Percentiles rank a stretch among this genome's conserved stretches.
phyloP scores from a whole-genome alignment of 208 protist genomes.

The Trichomonas vaginalis region DNA sequence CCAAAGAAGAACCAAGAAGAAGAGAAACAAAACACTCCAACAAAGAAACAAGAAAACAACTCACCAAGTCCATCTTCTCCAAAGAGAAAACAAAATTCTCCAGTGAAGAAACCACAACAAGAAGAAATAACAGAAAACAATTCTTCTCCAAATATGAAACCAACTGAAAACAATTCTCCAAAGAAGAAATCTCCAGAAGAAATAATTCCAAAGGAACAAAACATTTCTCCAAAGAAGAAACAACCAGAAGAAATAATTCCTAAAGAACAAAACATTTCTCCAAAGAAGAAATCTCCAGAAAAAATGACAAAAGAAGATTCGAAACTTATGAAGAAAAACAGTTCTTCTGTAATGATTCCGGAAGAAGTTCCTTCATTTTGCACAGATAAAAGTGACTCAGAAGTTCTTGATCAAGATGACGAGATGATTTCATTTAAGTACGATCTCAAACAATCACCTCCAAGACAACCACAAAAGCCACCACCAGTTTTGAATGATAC shows the following conservation, averaged over 20 bases:
- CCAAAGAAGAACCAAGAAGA: not conserved
- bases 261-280: not conserved
- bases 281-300: not conserved
- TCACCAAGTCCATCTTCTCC: not conserved
- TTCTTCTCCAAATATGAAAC: not conserved
- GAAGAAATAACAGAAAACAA: not conserved
- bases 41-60: not conserved
- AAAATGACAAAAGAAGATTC: not conserved
- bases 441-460: not conserved
- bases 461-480: not conserved
- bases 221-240: not conserved
- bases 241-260: not conserved
- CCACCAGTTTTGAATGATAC: not conserved
- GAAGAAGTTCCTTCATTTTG: not conserved
- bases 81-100: not conserved
- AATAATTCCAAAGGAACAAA: not conserved
- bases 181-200: not conserved
- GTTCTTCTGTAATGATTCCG: not conserved
- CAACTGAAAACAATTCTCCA: not conserved
- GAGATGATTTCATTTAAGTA: not conserved
- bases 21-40: too few relatives aligned
- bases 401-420: not conserved
- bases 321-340: not conserved
- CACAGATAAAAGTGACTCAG: not conserved
- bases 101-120: not conserved